Percentiles rank a stretch among this genome's conserved stretches.
These are phyloP conservation scores for Pythium rishiriense DNA, from an alignment of 352 stramenopile genomes.

Conservation along the genomic window DNA sequence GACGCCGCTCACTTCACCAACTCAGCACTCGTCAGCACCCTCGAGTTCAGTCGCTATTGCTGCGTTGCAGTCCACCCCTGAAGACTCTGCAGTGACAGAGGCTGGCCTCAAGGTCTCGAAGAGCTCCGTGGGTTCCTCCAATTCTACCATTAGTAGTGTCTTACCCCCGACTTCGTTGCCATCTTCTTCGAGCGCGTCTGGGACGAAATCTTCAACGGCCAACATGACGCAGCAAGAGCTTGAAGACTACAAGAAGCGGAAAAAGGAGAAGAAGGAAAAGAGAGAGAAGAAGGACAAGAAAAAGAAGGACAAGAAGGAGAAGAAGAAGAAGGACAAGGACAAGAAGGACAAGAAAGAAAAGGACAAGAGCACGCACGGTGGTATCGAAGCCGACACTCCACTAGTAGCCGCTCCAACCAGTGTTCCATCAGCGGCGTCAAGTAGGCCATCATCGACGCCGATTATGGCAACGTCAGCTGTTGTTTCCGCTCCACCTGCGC, in stretches of 20 bases:
- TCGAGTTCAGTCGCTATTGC: background rate
- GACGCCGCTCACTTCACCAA: conserved; percentile 1
- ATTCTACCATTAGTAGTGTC: background rate
- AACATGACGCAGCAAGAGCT: conserved; percentile 24
- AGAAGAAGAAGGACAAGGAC: conserved; percentile 62
- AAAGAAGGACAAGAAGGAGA: conserved; percentile 57
- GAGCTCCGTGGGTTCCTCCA: background rate
- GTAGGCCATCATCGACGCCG: background rate
- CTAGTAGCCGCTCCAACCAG: background rate
- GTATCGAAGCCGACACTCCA: background rate
- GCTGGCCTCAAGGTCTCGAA: background rate
- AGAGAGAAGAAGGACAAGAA: conserved; percentile 78
- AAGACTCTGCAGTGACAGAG: background rate
- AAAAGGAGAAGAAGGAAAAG: conserved; percentile 55
- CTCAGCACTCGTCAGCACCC: background rate
- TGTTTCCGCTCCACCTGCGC: background rate
- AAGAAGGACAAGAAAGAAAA: conserved; percentile 37
- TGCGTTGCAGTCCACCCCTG: background rate
- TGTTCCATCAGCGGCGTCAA: background rate
- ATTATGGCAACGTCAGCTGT: background rate
- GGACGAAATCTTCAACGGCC: conserved; percentile 5
- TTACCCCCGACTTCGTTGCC: conserved; percentile 17
- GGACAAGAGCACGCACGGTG: conserved; percentile 19
- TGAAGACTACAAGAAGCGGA: conserved; percentile 23
- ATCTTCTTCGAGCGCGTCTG: conserved; percentile 1